These are phyloP conservation scores for Schoenoplectus triqueter DNA, from an alignment of 202 grass and related monocot species.

Conservation along the genomic window DNA sequence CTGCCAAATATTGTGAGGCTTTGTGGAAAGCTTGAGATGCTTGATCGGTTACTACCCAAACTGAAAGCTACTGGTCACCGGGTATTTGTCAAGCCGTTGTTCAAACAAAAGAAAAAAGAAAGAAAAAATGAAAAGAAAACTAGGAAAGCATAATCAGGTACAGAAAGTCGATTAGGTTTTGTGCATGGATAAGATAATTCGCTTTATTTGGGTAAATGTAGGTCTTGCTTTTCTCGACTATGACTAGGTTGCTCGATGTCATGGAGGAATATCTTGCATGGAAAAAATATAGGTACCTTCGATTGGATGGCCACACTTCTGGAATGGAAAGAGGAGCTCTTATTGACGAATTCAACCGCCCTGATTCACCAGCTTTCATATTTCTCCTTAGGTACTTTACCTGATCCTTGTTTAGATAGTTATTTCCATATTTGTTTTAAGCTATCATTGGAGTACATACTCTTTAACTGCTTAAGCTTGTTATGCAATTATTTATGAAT, in stretches of 20 bases:
- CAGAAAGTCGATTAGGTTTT: not conserved
- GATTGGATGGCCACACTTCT: constrained; percentile 97
- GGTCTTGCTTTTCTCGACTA: constrained; percentile 98
- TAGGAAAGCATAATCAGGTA: not conserved
- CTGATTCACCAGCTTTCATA: constrained; percentile 85
- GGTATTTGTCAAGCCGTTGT: constrained; percentile 46
- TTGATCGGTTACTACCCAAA: constrained; percentile 93
- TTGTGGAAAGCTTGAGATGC: constrained; percentile 98
- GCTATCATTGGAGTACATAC: constrained; percentile 6
- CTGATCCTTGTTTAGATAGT: constrained; percentile 24
- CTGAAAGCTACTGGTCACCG: constrained; percentile 95
- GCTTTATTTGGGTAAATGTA: constrained; percentile 42
- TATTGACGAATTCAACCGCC: constrained; percentile 85
- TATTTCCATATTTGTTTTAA: constrained; percentile 16
- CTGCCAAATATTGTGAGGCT: constrained; percentile 85
- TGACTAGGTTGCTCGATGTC: constrained; percentile 99
- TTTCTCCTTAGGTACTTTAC: constrained; percentile 86
- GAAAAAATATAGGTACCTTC: constrained; percentile 94
- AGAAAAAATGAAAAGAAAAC: not conserved
- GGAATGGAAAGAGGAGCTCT: constrained; percentile 93
- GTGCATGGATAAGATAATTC: constrained; percentile 3
- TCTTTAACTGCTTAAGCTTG: constrained; percentile 18
- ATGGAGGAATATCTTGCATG: constrained; percentile 97
- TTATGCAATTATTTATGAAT: not conserved
- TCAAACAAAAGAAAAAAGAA: constrained; percentile 1